Conservation (phyloP, 768 basidiomycete genomes). For the Tricholoma saponaceum region DNA sequence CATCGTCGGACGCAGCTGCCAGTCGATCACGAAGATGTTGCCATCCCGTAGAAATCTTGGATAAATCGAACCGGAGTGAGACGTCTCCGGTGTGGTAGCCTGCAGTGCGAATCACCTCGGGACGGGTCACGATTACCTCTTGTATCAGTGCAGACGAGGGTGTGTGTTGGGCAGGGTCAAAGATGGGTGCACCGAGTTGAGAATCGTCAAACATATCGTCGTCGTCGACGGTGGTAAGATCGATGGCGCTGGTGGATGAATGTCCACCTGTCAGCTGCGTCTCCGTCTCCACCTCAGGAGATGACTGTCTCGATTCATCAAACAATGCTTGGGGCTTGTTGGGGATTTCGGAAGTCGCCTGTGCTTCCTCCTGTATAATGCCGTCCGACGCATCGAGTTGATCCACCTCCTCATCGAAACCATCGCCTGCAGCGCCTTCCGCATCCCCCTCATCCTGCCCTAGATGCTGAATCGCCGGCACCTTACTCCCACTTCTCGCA, state of each 20-base stretch:
- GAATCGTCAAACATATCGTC: constrained; percentile 20
- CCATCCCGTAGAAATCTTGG: constrained; percentile 24
- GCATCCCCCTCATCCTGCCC: constrained; percentile 20
- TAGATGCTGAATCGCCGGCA: constrained; percentile 11
- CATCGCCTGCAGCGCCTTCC: not conserved
- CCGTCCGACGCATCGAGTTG: not conserved
- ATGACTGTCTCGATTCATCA: not conserved
- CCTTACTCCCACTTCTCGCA: constrained; percentile 44
- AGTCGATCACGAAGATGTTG: constrained; percentile 3
- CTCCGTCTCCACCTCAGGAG: constrained; percentile 6
- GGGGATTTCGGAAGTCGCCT: not conserved
- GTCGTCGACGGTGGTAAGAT: constrained; percentile 9
- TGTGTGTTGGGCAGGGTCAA: constrained; percentile 10
- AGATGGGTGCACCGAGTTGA: constrained; percentile 8
- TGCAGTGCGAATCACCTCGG: constrained; percentile 38
- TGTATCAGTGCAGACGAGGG: constrained; percentile 10
- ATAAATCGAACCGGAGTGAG: constrained; percentile 31
- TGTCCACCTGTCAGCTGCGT: constrained; percentile 5
- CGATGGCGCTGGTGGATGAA: constrained; percentile 9
- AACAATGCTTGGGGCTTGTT: no score
- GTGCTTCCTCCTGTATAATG: not conserved
- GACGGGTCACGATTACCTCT: constrained; percentile 21
- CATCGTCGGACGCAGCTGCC: not conserved
- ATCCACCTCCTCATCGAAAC: not conserved
- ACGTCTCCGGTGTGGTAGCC: constrained; percentile 17